Evolutionary conservation across 345 rosid species (phyloP).

Genomic region (Clarkia xantiana): DNA sequence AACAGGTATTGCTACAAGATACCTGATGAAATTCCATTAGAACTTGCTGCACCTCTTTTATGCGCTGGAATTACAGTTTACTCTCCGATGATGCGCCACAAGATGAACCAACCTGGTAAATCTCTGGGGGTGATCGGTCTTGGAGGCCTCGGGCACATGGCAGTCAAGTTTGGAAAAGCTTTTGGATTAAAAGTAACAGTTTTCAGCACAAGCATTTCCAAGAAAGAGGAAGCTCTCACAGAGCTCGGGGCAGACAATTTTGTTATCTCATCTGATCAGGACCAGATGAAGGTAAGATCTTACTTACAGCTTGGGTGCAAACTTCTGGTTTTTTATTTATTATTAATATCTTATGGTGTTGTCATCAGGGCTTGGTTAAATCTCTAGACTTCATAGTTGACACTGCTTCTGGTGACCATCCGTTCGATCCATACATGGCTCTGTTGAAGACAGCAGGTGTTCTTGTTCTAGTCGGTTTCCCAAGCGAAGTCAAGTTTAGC

Average conservation of each 20-base stretch:
- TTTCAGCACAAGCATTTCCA: slow-evolving; percentile 70
- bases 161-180: slow-evolving; percentile 90
- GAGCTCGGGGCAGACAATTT: slow-evolving; percentile 58
- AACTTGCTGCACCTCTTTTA: slow-evolving; percentile 70
- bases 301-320: neutral
- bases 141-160: slow-evolving; percentile 98
- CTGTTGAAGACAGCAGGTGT: slow-evolving; percentile 59
- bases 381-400: slow-evolving; percentile 70
- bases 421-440: slow-evolving; percentile 68
- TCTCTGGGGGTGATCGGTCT: slow-evolving; percentile 78
- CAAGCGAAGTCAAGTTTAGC: slow-evolving; percentile 66
- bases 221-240: slow-evolving; percentile 70
- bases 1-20: slow-evolving; percentile 73
- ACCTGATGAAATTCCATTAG: slow-evolving; percentile 62
- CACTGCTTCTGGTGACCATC: slow-evolving; percentile 83
- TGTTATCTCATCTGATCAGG: slow-evolving; percentile 56
- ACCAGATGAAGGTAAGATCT: slow-evolving; percentile 62
- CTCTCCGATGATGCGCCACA: slow-evolving; percentile 69
- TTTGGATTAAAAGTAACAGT: slow-evolving; percentile 74
- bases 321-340: no score
- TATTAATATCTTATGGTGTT: no score
- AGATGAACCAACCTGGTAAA: slow-evolving; percentile 82
- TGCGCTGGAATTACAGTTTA: slow-evolving; percentile 91
- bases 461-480: slow-evolving; percentile 61
- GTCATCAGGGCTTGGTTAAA: slow-evolving; percentile 37